These are phyloP conservation scores for Apiotrichum mycotoxinovorans DNA, from an alignment of 1,284 basidiomycete species.

Conservation along the genomic window DNA sequence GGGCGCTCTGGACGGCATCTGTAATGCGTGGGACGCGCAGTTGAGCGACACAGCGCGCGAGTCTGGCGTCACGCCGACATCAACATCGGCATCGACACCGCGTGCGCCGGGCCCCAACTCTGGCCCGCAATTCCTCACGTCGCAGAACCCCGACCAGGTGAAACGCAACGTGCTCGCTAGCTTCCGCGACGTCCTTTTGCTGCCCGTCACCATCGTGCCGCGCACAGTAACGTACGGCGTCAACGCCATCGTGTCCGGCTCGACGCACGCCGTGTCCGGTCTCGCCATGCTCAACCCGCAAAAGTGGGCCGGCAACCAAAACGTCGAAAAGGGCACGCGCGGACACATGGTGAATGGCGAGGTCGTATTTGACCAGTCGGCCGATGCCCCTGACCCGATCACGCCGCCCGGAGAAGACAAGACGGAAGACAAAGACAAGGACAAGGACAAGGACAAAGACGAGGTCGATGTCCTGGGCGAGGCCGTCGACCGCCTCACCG, in stretches of 20 bases:
- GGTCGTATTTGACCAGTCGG: conserved; percentile 61
- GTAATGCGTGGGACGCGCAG: conserved; percentile 67
- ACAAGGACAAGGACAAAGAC: no score
- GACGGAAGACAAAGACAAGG: no score
- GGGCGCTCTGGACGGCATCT: conserved; percentile 67
- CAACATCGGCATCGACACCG: not conserved
- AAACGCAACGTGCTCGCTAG: conserved; percentile 89
- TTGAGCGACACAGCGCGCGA: conserved; percentile 15
- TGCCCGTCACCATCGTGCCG: conserved; percentile 95
- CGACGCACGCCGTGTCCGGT: conserved; percentile 74
- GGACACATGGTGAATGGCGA: conserved; percentile 30
- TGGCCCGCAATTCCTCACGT: conserved; percentile 64
- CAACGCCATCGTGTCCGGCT: conserved; percentile 60
- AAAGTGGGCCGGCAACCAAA: conserved; percentile 58
- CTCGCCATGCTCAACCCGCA: conserved; percentile 82
- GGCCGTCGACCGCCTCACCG: conserved; percentile 1
- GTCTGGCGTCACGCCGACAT: not conserved
- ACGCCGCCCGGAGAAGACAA: conserved; percentile 8
- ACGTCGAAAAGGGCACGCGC: conserved; percentile 12
- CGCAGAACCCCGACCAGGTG: conserved; percentile 83
- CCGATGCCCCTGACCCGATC: conserved; percentile 20
- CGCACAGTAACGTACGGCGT: conserved; percentile 69
- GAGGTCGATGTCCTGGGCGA: conserved; percentile 9
- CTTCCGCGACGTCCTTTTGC: conserved; percentile 81
- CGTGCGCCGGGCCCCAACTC: not conserved